phyloP scores from a whole-genome alignment of 192 early-diverging fungal species.

The Endogone sp. region DNA sequence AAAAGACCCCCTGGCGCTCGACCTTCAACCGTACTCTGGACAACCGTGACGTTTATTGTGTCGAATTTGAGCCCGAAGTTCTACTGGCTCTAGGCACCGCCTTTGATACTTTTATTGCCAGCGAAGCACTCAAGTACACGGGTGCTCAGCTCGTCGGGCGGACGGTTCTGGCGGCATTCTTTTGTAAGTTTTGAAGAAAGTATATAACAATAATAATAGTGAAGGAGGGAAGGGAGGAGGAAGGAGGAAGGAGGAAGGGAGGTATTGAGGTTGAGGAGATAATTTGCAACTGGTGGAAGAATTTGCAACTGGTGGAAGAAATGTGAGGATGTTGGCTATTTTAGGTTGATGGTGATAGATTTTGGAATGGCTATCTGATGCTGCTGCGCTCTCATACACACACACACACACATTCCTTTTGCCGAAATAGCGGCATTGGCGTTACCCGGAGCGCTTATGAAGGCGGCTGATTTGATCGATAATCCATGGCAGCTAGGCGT shows the following conservation, averaged over 20 bases:
- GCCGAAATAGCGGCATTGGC: conserved; percentile 33
- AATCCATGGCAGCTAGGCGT: conserved; percentile 55
- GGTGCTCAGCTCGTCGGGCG: conserved; percentile 42
- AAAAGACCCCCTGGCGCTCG: conserved; percentile 44
- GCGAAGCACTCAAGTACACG: conserved; percentile 42
- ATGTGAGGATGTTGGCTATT: too few species aligned
- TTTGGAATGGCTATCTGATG: too few species aligned
- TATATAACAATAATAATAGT: background rate
- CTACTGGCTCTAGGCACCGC: conserved; percentile 43
- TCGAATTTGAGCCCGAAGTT: conserved; percentile 44
- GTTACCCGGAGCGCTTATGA: conserved; percentile 44
- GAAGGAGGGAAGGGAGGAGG: too few species aligned
- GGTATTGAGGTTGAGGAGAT: too few species aligned
- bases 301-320: too few species aligned
- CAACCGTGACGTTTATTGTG: conserved; percentile 41
- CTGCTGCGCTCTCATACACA: too few species aligned
- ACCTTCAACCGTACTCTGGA: conserved; percentile 22
- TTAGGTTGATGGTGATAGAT: too few species aligned
- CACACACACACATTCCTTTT: too few species aligned
- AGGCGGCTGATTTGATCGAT: conserved; percentile 52
- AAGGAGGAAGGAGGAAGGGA: too few species aligned
- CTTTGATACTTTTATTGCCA: conserved; percentile 43
- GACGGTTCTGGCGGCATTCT: conserved; percentile 45
- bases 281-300: too few species aligned
- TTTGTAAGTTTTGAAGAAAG: conserved; percentile 25